Base-by-base conservation (phyloP, 169 alveolate genomes). In the Perkinsus chesapeaki region DNA sequence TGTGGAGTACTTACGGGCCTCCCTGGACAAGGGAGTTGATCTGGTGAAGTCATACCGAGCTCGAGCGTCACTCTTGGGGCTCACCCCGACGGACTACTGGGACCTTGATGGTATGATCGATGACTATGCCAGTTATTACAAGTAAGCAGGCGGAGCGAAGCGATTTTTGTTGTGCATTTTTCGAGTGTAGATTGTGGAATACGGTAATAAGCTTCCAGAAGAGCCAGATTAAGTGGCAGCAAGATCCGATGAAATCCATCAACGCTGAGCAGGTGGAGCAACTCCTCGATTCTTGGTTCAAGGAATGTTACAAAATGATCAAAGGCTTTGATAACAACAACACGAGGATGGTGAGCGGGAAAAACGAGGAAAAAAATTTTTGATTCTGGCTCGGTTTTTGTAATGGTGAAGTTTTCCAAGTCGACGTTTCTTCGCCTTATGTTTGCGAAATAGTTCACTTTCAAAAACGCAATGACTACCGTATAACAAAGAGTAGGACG, bases 21-120 rank as follows among this genome's bases (percentile, higher is more conserved):
- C 47, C 20, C 91, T 34, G 19, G 39, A 31, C 73, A 12, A 31
- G 36, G 39, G 27, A 27, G 39, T 92, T 16, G 92, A 38, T 20
- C 19, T 9, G 27, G 39, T 39, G 7, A 31, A 48, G 16, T 31
- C 38, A 38, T 60, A 9, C 34, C 39, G 73, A 3, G 39, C 39
- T 5, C 1, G 48, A 60, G 39, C 39, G 3, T 39, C 72, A 23
- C 73, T 16, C 39, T 36, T 37, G 39, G 73, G 38, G 38, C 34
- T 39, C 37, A 39, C 92, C 0, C 92, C 48, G 36, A 10, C 38
- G 36, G 48, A 94, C 95, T 94, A 94, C 94, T 94, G 82, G 93
- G 95, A 94, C 92, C 92, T 94, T 43, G 95, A 94, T 36, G 95
- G 95, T 91, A 94, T 94, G 95, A 94, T 94, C 73, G 95, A 94